Evolutionary conservation across 257 asterid genomes (phyloP).

Genomic region (Cynanchum wilfordii): DNA sequence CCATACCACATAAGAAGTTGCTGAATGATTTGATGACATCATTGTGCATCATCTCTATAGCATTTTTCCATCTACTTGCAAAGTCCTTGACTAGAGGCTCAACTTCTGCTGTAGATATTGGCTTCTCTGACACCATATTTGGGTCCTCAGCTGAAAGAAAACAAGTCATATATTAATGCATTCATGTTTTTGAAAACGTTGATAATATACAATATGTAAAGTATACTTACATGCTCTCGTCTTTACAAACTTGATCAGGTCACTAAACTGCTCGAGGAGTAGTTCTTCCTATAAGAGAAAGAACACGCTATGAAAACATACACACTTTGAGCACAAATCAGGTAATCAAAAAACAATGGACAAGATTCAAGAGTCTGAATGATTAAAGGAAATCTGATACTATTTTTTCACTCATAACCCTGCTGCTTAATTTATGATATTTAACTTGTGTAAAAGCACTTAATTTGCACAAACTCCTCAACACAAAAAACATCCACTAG

Average conservation of each 20-base stretch:
- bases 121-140: slow-evolving; percentile 51
- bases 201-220: neutral
- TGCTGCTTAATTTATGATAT: neutral
- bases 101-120: slow-evolving; percentile 62
- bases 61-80: slow-evolving; percentile 88
- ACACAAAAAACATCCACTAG: neutral
- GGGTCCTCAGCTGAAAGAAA: slow-evolving; percentile 66
- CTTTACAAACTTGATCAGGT: slow-evolving; percentile 90
- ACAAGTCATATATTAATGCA: neutral
- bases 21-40: slow-evolving; percentile 90
- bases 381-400: neutral
- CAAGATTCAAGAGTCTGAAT: neutral
- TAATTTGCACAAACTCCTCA: neutral
- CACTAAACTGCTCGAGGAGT: slow-evolving; percentile 75
- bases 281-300: slow-evolving; percentile 71
- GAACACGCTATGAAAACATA: neutral
- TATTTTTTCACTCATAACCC: neutral
- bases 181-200: neutral
- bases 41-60: slow-evolving; percentile 95
- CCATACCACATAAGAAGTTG: slow-evolving; percentile 95
- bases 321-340: neutral
- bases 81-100: slow-evolving; percentile 94
- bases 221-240: slow-evolving; percentile 70
- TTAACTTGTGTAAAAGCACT: neutral
- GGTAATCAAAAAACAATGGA: neutral